Evolutionary conservation across 768 basidiomycete species (phyloP).

Genomic region (Exsudoporus frostii): DNA sequence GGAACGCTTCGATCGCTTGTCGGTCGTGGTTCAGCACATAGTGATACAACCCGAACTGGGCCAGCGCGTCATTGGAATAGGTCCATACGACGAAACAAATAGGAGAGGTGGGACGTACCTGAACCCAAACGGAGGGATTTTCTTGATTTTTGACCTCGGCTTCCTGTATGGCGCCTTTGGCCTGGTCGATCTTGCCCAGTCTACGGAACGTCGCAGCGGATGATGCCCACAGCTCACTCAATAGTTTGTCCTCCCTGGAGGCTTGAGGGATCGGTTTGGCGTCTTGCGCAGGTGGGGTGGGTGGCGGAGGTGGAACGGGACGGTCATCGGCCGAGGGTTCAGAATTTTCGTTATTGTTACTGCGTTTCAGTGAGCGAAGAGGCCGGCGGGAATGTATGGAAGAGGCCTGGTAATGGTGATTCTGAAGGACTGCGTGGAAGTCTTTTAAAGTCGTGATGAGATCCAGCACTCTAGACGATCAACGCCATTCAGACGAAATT

Average conservation of each 20-base stretch:
- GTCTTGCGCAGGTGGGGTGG: constrained; percentile 35
- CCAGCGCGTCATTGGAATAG: constrained; percentile 2
- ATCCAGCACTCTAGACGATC: neutral
- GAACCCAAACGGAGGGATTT: constrained; percentile 92
- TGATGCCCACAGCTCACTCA: constrained; percentile 91
- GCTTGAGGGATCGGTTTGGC: constrained; percentile 33
- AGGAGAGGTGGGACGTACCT: constrained; percentile 50
- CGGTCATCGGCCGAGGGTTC: constrained; percentile 33
- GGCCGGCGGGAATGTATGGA: constrained; percentile 82
- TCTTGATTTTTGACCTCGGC: constrained; percentile 86
- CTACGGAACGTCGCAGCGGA: constrained; percentile 92
- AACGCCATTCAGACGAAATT: constrained; percentile 10
- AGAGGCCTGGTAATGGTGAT: constrained; percentile 65
- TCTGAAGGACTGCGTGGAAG: constrained; percentile 63
- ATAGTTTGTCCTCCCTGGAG: constrained; percentile 60
- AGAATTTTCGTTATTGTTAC: constrained; percentile 32
- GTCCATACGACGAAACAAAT: neutral
- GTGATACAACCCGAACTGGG: constrained; percentile 73
- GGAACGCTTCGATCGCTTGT: constrained; percentile 71
- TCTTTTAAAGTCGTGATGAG: constrained; percentile 39
- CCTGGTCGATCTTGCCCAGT: constrained; percentile 85
- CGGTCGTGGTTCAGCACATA: constrained; percentile 53
- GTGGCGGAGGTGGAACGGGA: constrained; percentile 34
- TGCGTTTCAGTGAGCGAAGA: constrained; percentile 45
- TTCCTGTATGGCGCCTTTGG: constrained; percentile 88